These are phyloP conservation scores for Pseudisothecium myosuroides DNA, from an alignment of 225 moss, liverwort and hornwort genomes.

Conservation along the genomic window DNA sequence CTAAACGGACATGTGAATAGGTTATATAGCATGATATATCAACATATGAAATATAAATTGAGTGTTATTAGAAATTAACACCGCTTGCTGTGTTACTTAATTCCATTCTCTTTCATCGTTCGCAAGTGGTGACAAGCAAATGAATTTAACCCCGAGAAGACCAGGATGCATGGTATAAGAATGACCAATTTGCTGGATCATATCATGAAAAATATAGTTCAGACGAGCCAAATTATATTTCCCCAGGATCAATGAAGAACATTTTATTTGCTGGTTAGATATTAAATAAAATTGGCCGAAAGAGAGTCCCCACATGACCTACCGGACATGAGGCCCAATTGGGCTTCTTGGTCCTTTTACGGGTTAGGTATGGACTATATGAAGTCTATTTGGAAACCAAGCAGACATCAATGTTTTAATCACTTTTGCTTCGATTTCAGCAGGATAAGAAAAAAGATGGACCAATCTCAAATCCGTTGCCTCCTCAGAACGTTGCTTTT, in stretches of 20 bases:
- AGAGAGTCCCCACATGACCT: neutral
- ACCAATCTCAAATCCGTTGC: constrained; percentile 73
- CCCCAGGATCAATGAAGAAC: neutral
- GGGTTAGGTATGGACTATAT: neutral
- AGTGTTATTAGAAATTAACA: neutral
- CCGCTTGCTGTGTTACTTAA: neutral
- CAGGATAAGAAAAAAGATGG: constrained; percentile 26
- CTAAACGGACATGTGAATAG: neutral
- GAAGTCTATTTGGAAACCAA: neutral
- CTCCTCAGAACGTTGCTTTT: constrained; percentile 81
- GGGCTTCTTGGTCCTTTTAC: neutral
- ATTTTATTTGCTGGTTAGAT: neutral
- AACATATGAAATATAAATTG: neutral
- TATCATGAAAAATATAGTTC: neutral
- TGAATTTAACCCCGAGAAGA: neutral
- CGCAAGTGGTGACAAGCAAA: neutral
- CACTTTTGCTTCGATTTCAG: neutral
- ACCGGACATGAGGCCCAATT: neutral
- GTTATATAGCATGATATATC: neutral
- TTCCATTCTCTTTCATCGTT: neutral
- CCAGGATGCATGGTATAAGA: neutral
- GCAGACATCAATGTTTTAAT: neutral
- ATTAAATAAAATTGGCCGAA: neutral
- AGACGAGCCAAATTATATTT: neutral
- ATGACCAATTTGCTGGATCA: neutral